phyloP scores from a whole-genome alignment of 179 eudicot genomes.

The Camellia oleifera region DNA sequence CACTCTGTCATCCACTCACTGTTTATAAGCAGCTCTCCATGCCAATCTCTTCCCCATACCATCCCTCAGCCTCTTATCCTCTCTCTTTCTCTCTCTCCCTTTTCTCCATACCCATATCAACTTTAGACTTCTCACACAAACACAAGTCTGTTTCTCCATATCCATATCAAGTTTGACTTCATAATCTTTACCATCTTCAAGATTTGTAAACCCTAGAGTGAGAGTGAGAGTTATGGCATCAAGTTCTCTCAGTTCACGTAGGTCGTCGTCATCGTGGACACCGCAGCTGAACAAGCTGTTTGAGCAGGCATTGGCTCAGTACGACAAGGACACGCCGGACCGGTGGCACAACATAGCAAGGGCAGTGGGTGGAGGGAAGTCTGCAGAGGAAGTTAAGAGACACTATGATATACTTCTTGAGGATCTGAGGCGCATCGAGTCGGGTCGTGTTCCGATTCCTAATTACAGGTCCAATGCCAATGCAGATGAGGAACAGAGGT shows the following conservation, averaged over 20 bases:
- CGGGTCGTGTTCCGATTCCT: constrained; percentile 30
- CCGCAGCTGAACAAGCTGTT: constrained; percentile 32
- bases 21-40: neutral
- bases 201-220: too few relatives aligned
- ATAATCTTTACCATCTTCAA: too few relatives aligned
- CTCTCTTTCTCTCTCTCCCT: neutral
- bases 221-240: constrained; percentile 19
- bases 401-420: constrained; percentile 32
- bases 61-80: neutral
- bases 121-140: neutral
- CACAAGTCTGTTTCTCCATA: too few relatives aligned
- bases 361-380: constrained; percentile 36
- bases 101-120: neutral
- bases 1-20: neutral
- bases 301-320: constrained; percentile 32
- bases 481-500: constrained; percentile 25
- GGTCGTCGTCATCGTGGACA: constrained; percentile 28
- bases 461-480: constrained; percentile 14
- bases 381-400: constrained; percentile 30
- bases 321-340: constrained; percentile 35
- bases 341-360: constrained; percentile 35
- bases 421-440: constrained; percentile 32
- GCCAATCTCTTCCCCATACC: neutral
- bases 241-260: constrained; percentile 15
- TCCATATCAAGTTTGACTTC: too few relatives aligned